Base-by-base conservation (phyloP, 1,139 yeast genomes). In the Debaryomycetaceae sp. region DNA sequence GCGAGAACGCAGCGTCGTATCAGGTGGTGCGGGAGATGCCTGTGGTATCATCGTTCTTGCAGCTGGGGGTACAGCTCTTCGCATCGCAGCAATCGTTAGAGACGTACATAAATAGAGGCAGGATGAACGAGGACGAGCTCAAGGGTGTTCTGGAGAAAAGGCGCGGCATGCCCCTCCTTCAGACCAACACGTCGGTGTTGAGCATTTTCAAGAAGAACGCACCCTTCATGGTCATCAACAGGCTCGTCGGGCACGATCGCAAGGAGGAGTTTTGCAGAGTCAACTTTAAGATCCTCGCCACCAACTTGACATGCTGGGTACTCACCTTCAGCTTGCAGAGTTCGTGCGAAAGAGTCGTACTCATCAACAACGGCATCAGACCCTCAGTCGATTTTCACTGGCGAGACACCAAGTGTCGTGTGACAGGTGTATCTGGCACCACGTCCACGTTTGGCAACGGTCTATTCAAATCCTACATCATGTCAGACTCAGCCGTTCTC, bases 361-460 rank as follows among this genome's bases (percentile, higher is more conserved):
- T 63, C 41, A 56, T 66, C 46, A 69, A 70, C 45, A 72, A 70
- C 44, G 66, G 68, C 34, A 50, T 63, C 34, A 59, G 57, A 38
- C 75, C 76, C 1, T 61, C 65, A 9, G 69, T 66, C 6, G 77
- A 72, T 48, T 58, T 67, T 31, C 45, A 52, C 24, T 62, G 59
- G 52, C 54, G 57, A 34, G 55, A 52, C 31, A 61, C 71, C 24
- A 66, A 66, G 43, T 53, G 71, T 24, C 56, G 77, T 27, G 54
- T 68, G 4, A 46, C 52, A 35, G 76, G 76, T 0, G 61, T 68
- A 1, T 61, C 73, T 4, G 75, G 74, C 0, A 65, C 70, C 3
- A 56, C 72, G 1, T 68, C 76, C 7, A 67, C 75, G 0, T 69
- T 70, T 48, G 75, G 74, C 6, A 66, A 62, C 42, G 68, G 71